These are phyloP conservation scores for Fusarium tanahbumbuense DNA, from an alignment of 2,329 filamentous ascomycete species.

Conservation along the genomic window DNA sequence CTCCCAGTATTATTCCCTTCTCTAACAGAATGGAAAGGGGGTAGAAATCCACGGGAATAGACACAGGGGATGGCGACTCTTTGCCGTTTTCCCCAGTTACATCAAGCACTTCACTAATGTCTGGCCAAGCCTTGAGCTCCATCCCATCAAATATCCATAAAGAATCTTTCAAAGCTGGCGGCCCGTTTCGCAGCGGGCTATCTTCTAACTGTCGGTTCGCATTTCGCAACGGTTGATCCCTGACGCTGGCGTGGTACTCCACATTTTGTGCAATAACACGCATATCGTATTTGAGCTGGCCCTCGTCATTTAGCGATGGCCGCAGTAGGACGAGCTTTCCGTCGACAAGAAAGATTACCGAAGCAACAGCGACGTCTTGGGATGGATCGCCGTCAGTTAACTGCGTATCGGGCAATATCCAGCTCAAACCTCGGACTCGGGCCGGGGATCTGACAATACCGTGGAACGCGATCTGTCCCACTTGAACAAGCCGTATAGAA, in stretches of 20 bases:
- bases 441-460: conserved; percentile 95
- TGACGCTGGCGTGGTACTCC: conserved; percentile 93
- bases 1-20: conserved; percentile 89
- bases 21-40: conserved; percentile 87
- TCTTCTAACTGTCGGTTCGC: conserved; percentile 47
- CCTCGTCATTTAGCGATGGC: conserved; percentile 83
- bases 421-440: conserved; percentile 91
- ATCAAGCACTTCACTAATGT: conserved; percentile 84
- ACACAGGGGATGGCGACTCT: conserved; percentile 79
- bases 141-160: conserved; percentile 94
- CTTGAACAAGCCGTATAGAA: conserved; percentile 82
- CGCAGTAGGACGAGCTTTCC: conserved; percentile 94
- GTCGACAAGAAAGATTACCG: conserved; percentile 95
- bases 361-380: conserved; percentile 92
- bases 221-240: conserved; percentile 74
- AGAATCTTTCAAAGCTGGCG: conserved; percentile 78
- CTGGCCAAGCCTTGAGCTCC: conserved; percentile 88
- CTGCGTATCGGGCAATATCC: conserved; percentile 93
- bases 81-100: conserved; percentile 73
- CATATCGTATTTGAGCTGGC: conserved; percentile 97
- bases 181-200: conserved; percentile 41
- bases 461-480: conserved; percentile 98
- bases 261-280: conserved; percentile 95
- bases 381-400: conserved; percentile 91
- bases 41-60: conserved; percentile 92